These are phyloP conservation scores for Aciculoconidium aculeatum DNA, from an alignment of 805 yeast genomes.

Conservation along the genomic window DNA sequence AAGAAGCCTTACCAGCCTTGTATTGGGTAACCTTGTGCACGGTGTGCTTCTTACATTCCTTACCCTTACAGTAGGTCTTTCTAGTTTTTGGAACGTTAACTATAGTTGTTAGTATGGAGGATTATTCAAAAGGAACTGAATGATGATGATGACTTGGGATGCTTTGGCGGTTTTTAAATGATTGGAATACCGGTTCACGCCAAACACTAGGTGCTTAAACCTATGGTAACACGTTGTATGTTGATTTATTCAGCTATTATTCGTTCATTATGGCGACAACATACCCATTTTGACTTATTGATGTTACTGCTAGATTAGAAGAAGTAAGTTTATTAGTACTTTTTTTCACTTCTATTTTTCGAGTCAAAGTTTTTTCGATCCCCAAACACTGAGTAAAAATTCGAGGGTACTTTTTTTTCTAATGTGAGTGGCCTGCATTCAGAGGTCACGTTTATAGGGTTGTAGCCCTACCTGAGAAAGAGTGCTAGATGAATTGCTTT, in stretches of 20 bases:
- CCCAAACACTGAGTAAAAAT: too few relatives aligned
- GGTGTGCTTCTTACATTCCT: slow-evolving; percentile 98
- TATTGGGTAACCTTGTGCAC: slow-evolving; percentile 99
- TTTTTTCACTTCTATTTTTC: slow-evolving; percentile 2
- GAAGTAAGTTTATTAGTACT: slow-evolving; percentile 3
- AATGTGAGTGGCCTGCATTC: background rate
- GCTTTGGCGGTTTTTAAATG: too few relatives aligned
- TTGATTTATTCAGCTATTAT: background rate
- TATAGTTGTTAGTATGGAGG: slow-evolving; percentile 31
- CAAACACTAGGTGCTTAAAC: too few relatives aligned
- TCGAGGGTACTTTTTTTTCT: slow-evolving; percentile 1
- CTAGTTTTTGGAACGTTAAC: slow-evolving; percentile 99
- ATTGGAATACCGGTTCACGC: too few relatives aligned
- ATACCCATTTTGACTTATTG: slow-evolving; percentile 22
- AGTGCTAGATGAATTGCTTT: too few relatives aligned
- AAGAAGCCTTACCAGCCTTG: slow-evolving; percentile 99
- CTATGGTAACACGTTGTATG: too few relatives aligned
- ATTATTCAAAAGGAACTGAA: background rate
- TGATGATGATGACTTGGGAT: too few relatives aligned
- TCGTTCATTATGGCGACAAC: slow-evolving; percentile 5
- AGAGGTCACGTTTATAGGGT: slow-evolving; percentile 1
- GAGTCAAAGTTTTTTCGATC: background rate
- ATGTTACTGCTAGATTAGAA: slow-evolving; percentile 6
- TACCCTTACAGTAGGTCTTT: slow-evolving; percentile 99
- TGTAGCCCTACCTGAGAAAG: slow-evolving; percentile 1